Conservation (phyloP, 805 yeast genomes). For the Teunomyces cretensis region DNA sequence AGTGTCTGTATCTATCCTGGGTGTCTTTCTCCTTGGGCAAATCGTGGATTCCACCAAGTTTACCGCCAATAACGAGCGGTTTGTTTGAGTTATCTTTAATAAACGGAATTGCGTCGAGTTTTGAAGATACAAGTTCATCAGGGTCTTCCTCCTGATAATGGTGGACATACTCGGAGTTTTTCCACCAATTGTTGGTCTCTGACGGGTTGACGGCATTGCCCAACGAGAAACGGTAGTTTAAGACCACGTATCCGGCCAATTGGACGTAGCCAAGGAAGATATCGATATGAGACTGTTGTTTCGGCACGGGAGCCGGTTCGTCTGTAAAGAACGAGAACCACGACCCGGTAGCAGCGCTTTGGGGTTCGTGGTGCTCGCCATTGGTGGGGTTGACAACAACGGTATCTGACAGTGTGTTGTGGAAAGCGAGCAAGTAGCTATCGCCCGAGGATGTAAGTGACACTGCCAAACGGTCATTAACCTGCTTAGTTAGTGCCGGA, state of each 20-base stretch:
- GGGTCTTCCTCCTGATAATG: slow-evolving; percentile 27
- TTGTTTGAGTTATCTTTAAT: slow-evolving; percentile 15
- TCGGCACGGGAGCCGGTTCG: neutral
- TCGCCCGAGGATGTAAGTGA: slow-evolving; percentile 9
- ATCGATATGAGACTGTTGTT: neutral
- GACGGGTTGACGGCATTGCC: slow-evolving; percentile 10
- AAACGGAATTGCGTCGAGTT: slow-evolving; percentile 23
- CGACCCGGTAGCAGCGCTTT: neutral
- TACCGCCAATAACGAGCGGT: slow-evolving; percentile 30
- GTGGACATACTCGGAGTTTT: slow-evolving; percentile 32
- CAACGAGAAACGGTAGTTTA: slow-evolving; percentile 33
- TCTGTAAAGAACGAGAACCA: slow-evolving; percentile 7
- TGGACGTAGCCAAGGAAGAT: slow-evolving; percentile 39
- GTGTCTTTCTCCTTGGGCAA: slow-evolving; percentile 20
- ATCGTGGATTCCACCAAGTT: slow-evolving; percentile 38
- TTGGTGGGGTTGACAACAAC: slow-evolving; percentile 12
- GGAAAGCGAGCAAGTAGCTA: slow-evolving; percentile 11
- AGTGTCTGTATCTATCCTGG: slow-evolving; percentile 17
- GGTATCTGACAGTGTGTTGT: slow-evolving; percentile 17
- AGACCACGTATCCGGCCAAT: slow-evolving; percentile 37
- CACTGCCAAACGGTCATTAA: slow-evolving; percentile 21
- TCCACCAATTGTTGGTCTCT: slow-evolving; percentile 24
- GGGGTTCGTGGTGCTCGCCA: slow-evolving; percentile 1
- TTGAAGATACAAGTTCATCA: slow-evolving; percentile 16
- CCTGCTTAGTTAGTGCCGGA: slow-evolving; percentile 13